These are phyloP conservation scores for Pseudopediastrum boryanum DNA, from an alignment of 139 green algal genomes.

Conservation along the genomic window DNA sequence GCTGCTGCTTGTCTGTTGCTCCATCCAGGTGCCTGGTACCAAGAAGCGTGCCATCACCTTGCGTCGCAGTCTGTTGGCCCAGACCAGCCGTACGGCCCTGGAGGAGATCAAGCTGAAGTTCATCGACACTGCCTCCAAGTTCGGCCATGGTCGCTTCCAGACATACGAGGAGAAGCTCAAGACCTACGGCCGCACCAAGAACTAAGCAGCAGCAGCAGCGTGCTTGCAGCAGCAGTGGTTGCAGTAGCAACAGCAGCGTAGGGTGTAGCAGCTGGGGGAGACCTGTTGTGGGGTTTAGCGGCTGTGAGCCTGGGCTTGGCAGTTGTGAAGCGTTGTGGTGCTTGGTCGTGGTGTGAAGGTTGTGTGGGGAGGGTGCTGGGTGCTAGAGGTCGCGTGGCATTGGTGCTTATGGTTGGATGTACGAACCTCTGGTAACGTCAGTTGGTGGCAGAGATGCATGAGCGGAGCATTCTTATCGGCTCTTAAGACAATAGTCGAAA, in stretches of 20 bases:
- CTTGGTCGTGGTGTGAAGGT: too few relatives aligned
- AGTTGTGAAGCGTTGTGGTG: too few relatives aligned
- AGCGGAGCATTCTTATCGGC: too few relatives aligned
- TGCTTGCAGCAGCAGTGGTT: background rate
- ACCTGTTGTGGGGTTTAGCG: background rate
- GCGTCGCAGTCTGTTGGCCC: conserved; percentile 88
- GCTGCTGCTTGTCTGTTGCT: background rate
- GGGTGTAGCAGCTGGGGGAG: background rate
- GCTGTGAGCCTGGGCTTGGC: background rate
- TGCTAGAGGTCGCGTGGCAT: too few relatives aligned
- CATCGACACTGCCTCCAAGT: conserved; percentile 99
- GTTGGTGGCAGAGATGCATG: too few relatives aligned
- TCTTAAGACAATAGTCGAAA: too few relatives aligned
- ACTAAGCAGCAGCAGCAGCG: conserved; percentile 23
- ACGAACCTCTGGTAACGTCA: too few relatives aligned
- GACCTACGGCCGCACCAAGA: conserved; percentile 45
- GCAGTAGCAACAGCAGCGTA: background rate
- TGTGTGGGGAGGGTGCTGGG: too few relatives aligned
- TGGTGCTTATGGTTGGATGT: too few relatives aligned
- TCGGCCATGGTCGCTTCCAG: conserved; percentile 99
- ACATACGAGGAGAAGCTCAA: conserved; percentile 93
- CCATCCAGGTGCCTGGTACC: conserved; percentile 74
- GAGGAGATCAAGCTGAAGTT: conserved; percentile 98
- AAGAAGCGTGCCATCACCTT: conserved; percentile 98
- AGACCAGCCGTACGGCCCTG: conserved; percentile 89